Evolutionary conservation across 352 stramenopile species (phyloP).

Genomic region (Phytophthora kernoviae): DNA sequence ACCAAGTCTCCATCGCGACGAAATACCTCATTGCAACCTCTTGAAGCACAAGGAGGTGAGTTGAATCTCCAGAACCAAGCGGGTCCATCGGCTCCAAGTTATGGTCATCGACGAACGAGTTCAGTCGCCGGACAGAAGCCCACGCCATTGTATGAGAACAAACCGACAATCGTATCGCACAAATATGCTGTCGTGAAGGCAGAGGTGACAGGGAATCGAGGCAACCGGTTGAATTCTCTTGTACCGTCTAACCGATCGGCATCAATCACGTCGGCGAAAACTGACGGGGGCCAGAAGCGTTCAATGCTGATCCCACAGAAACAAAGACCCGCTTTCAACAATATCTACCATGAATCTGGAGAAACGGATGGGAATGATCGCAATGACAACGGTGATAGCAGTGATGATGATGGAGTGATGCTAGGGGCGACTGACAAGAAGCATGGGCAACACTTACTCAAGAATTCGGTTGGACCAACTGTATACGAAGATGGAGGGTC

Average conservation of each 20-base stretch:
- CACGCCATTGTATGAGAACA: slow-evolving; percentile 1
- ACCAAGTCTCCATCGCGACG: slow-evolving; percentile 11
- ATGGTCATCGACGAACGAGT: slow-evolving; percentile 8
- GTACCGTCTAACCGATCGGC: slow-evolving; percentile 9
- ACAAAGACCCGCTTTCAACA: slow-evolving; percentile 14
- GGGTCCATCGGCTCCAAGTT: neutral
- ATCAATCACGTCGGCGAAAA: slow-evolving; percentile 13
- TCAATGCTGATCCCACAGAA: slow-evolving; percentile 6
- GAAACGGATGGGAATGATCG: slow-evolving; percentile 7
- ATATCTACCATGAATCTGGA: slow-evolving; percentile 14
- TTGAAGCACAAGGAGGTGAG: slow-evolving; percentile 12
- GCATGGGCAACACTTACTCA: slow-evolving; percentile 32
- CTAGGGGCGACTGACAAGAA: slow-evolving; percentile 20
- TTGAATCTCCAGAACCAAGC: slow-evolving; percentile 10
- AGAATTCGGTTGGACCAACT: slow-evolving; percentile 23
- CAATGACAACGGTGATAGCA: slow-evolving; percentile 21
- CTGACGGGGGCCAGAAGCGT: slow-evolving; percentile 7
- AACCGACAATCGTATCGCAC: slow-evolving; percentile 5
- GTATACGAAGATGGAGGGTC: slow-evolving; percentile 54
- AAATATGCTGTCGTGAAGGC: slow-evolving; percentile 15
- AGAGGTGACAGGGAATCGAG: neutral
- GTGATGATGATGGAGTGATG: slow-evolving; percentile 8
- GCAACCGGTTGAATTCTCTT: slow-evolving; percentile 17
- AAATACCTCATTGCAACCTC: slow-evolving; percentile 27
- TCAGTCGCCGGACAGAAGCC: neutral